Percentiles rank a stretch among this genome's conserved stretches.
phyloP scores from a whole-genome alignment of 208 protist species.

The Acanthamoeba triangularis region DNA sequence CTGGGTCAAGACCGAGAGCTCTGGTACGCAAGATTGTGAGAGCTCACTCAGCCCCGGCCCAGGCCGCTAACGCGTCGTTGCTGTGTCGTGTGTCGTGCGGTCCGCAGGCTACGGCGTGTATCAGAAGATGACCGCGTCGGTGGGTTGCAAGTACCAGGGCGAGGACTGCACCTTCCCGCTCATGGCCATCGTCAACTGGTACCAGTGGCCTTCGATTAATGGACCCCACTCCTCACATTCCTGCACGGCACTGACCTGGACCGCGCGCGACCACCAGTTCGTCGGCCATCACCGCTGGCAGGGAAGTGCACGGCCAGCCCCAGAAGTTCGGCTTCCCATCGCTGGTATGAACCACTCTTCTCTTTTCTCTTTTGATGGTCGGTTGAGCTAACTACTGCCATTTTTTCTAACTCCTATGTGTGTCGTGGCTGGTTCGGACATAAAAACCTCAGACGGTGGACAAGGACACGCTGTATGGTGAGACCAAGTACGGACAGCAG shows the following conservation, averaged over 20 bases:
- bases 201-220: neutral
- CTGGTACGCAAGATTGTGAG: too few relatives aligned
- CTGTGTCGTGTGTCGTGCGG: neutral
- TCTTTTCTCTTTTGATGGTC: neutral
- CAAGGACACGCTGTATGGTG: slow-evolving; percentile 63
- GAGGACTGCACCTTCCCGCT: slow-evolving; percentile 21
- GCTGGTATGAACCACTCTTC: neutral
- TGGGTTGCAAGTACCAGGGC: slow-evolving; percentile 32
- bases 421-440: neutral
- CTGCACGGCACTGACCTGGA: neutral
- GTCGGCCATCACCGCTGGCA: slow-evolving; percentile 45
- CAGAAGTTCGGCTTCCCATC: slow-evolving; percentile 72
- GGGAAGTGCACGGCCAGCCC: slow-evolving; percentile 63
- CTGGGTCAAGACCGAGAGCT: slow-evolving; percentile 69
- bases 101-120: slow-evolving; percentile 22
- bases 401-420: neutral
- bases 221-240: neutral
- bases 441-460: neutral
- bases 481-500: slow-evolving; percentile 38
- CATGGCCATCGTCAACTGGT: slow-evolving; percentile 44
- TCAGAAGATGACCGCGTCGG: slow-evolving; percentile 10
- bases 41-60: too few relatives aligned
- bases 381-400: neutral
- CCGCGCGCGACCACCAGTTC: neutral
- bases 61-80: too few relatives aligned